Conservation (phyloP, 2,329 filamentous ascomycete genomes). For the Trichoderma endophyticum region DNA sequence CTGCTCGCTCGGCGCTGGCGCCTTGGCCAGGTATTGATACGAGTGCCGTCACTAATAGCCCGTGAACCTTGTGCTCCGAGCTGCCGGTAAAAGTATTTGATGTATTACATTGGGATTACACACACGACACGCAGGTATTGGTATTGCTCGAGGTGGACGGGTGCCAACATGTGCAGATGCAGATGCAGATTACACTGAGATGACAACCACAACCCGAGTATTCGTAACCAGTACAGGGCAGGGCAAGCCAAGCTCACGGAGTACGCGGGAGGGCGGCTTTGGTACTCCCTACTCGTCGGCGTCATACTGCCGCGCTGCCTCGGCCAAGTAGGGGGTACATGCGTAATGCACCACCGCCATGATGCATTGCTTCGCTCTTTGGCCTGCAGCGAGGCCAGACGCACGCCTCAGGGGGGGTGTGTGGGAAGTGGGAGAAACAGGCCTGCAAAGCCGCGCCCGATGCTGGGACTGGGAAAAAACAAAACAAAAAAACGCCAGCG, state of each 20-base stretch:
- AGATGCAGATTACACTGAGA: neutral
- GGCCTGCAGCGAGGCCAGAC: neutral
- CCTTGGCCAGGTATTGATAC: neutral
- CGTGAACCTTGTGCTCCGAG: conserved; percentile 1
- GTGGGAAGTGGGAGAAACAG: neutral
- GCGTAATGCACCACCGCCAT: neutral
- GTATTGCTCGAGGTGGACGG: neutral
- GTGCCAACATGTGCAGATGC: neutral
- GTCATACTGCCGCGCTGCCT: conserved; percentile 11
- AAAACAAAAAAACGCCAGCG: conserved; percentile 15
- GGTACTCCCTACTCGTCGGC: conserved; percentile 14
- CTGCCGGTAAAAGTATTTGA: neutral
- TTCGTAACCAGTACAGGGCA: too few relatives aligned
- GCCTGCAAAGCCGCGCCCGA: neutral
- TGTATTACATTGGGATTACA: neutral
- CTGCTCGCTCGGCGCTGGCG: neutral
- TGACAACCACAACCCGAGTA: neutral
- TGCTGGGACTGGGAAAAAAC: neutral
- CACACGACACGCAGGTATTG: neutral
- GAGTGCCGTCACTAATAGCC: neutral
- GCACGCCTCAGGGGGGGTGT: neutral
- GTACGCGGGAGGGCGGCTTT: neutral
- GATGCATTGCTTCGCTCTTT: neutral
- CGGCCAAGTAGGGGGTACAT: conserved; percentile 11
- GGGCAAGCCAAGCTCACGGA: neutral